These are phyloP conservation scores for Blumeria hordei DNA, from an alignment of 2,329 filamentous ascomycete species.

Conservation along the genomic window DNA sequence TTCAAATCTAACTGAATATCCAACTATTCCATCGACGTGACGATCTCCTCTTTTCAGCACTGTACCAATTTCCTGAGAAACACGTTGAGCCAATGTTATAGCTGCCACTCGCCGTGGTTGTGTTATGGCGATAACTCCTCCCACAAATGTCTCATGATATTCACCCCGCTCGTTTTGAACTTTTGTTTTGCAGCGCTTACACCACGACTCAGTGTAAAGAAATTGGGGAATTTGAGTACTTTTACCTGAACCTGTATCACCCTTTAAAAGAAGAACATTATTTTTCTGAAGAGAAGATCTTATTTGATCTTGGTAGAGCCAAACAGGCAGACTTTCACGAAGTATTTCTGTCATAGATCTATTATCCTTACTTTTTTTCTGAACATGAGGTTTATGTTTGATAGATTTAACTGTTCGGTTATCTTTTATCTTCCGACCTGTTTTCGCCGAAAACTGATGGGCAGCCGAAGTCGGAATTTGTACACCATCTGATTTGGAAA, in stretches of 20 bases:
- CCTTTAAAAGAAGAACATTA: constrained; percentile 63
- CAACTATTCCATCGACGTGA: constrained; percentile 32
- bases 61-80: constrained; percentile 59
- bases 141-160: constrained; percentile 27
- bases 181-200: constrained; percentile 31
- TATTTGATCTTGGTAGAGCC: constrained; percentile 12
- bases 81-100: constrained; percentile 68
- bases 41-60: constrained; percentile 29
- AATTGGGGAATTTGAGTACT: constrained; percentile 94
- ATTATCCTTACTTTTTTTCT: background rate
- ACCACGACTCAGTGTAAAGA: constrained; percentile 58
- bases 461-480: too few relatives aligned
- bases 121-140: constrained; percentile 75
- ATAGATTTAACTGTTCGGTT: too few relatives aligned
- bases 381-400: too few relatives aligned
- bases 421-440: too few relatives aligned
- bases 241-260: constrained; percentile 91
- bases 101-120: constrained; percentile 86
- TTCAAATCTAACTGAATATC: constrained; percentile 90
- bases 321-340: constrained; percentile 14
- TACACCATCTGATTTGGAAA: too few relatives aligned
- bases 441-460: too few relatives aligned
- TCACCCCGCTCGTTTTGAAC: constrained; percentile 16
- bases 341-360: background rate
- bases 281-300: constrained; percentile 10